Base-by-base conservation (phyloP, 257 asterid genomes). In the Solanum chiquidenum region DNA sequence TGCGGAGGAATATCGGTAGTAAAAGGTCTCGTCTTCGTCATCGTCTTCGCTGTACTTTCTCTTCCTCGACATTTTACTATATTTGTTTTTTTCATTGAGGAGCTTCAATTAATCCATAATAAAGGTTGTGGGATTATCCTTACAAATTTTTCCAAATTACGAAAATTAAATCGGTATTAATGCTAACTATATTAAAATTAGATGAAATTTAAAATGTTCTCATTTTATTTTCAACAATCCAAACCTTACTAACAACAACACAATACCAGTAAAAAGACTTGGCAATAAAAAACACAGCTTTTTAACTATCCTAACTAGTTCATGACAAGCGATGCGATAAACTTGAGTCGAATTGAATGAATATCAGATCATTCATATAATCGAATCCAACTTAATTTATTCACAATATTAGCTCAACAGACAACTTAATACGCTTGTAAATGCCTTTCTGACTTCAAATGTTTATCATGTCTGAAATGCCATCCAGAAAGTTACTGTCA, bases 11-110 rank as follows among this genome's bases (percentile, higher is more conserved):
- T 91, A 94, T 58, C 98, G 95, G 92, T 93, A 90, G 93, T 91
- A 96, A 91, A 94, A 96, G 83, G 92, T 90, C 12, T 94, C 98
- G 46, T 95, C 98, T 5, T 93, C 98, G 9, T 96, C 99, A 0
- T 94, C 90, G 60, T 86, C 94, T 88, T 90, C 91, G 83, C 87
- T 89, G 84, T 52, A 29, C 68, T 88, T 88, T 76, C 92, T 86
- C 90, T 80, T 94, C n/a, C 86, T 87, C n/a, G 96, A 86, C 98
- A 95, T 93, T 71, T 68, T 83, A 31, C 10, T 0, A 0, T 25
- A 46, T 44, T 1, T 9, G 5, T 7, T 42, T 25, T 8, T 18
- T 13, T 1, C 11, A 6, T 3, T 37, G 3, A n/a, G 12, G 31
- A 37, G 33, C 83, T 71, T 64, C 25, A 72, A 4, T 18, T 72